phyloP scores from a whole-genome alignment of 2,329 filamentous ascomycete species.

The Aureobasidium musti region DNA sequence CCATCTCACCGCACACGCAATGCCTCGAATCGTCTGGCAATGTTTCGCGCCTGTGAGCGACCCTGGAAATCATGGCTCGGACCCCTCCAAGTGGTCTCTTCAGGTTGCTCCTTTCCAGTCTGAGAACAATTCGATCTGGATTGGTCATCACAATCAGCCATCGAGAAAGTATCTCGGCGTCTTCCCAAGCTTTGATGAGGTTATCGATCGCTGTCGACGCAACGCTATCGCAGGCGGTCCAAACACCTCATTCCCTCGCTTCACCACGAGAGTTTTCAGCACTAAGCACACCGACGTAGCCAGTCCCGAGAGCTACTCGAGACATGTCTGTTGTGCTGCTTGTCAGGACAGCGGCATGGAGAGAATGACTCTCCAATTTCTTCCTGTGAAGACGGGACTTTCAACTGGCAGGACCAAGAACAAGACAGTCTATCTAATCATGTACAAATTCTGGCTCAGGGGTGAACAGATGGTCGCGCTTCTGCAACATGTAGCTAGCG shows the following conservation, averaged over 20 bases:
- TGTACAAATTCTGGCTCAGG: not conserved
- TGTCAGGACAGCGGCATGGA: not conserved
- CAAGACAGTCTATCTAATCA: not conserved
- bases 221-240: not conserved
- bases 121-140: not conserved
- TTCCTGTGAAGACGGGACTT: not conserved
- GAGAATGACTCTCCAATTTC: not conserved
- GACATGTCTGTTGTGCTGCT: not conserved
- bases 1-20: not conserved
- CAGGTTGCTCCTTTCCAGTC: not conserved
- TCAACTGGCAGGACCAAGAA: not conserved
- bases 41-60: not conserved
- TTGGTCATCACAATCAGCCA: not conserved
- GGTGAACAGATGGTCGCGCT: slow-evolving; percentile 13
- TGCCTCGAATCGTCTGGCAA: not conserved
- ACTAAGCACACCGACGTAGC: too few species aligned
- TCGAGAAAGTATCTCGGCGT: not conserved
- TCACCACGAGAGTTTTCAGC: too few species aligned
- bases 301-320: not conserved
- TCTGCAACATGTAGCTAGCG: not conserved
- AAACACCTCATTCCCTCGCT: not conserved
- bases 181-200: not conserved
- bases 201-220: not conserved
- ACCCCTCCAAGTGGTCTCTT: not conserved
- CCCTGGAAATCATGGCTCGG: slow-evolving; percentile 8